Evolutionary conservation across 2,329 filamentous ascomycete genomes (phyloP), one percentile per base, ranked within the genome.

Genomic region (Cercospora citrullina): DNA sequence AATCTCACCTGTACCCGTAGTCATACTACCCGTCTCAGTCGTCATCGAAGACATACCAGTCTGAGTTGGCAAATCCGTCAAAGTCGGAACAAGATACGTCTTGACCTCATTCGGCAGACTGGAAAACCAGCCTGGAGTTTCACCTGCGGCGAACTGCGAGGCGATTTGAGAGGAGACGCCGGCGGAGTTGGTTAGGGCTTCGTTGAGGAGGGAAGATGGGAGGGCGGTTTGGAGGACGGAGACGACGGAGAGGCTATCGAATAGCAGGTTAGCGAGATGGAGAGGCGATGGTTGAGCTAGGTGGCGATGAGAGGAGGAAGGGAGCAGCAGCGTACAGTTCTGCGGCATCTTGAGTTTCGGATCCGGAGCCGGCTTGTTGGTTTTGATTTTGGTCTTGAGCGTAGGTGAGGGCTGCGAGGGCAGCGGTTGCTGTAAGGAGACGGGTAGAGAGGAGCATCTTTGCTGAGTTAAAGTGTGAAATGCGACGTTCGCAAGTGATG

Each of bases 31-130:
- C 9, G 55, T 53, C 30, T 68, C 28, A 55, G 9, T 51, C 26
- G 18, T 65, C 63, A 28, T 23, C 18, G 31, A 30, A 1, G n/a
- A 21, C 21, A 8, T 45, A 2, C 30, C 31, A 21, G 62, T 39
- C 23, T 33, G 23, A 31, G 63, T 18, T 1, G 45, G 21, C 42
- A 39, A 12, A 39, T 57, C 26, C 18, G 42, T 48, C 18, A 63
- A 62, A 18, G 65, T 69, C 23, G 78, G 72, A 28, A 81, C 73
- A 57, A 84, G 76, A 68, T 80, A 80, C 57, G 75, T 79, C 77
- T 84, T 79, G 58, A 84, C 78, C 65, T 81, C 80, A 55, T 77
- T 72, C 6, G 83, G 83, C 3, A 84, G 79, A 8, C 79, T 77
- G 8, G 77, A 73, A 76, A 81, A 84, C 83, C 83, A 84, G 3